Conservation (phyloP, 129 eudicot species). For the Pittosporum tobira region DNA sequence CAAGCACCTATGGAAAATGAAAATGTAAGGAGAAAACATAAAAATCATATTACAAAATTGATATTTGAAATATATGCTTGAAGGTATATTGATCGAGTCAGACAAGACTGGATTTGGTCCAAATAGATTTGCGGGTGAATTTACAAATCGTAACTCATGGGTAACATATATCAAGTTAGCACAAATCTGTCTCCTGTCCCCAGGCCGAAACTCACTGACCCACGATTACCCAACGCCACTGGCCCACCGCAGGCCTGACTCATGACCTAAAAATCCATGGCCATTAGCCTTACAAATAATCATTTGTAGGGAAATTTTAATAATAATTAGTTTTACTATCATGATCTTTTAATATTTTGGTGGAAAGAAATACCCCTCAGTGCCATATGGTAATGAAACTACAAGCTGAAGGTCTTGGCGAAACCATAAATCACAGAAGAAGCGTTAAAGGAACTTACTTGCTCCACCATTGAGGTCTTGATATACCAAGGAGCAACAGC, state of each 20-base stretch:
- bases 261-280: no score
- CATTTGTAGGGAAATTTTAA: background rate
- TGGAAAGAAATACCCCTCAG: background rate
- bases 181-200: background rate
- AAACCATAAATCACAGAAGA: background rate
- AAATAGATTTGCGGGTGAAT: background rate
- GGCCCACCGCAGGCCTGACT: no score
- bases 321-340: no score
- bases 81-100: background rate
- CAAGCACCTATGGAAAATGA: constrained; percentile 29
- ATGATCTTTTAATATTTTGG: background rate
- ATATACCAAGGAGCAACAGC: constrained; percentile 82
- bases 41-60: background rate
- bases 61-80: background rate
- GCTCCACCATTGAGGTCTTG: constrained; percentile 65
- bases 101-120: background rate
- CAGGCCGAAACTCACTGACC: no score
- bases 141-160: background rate
- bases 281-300: no score
- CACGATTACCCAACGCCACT: no score
- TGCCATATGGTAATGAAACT: background rate
- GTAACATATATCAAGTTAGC: background rate
- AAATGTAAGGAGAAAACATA: background rate
- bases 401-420: background rate
- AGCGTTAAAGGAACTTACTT: constrained; percentile 25